phyloP scores from a whole-genome alignment of 129 eudicot species.

The Tagetes erecta region DNA sequence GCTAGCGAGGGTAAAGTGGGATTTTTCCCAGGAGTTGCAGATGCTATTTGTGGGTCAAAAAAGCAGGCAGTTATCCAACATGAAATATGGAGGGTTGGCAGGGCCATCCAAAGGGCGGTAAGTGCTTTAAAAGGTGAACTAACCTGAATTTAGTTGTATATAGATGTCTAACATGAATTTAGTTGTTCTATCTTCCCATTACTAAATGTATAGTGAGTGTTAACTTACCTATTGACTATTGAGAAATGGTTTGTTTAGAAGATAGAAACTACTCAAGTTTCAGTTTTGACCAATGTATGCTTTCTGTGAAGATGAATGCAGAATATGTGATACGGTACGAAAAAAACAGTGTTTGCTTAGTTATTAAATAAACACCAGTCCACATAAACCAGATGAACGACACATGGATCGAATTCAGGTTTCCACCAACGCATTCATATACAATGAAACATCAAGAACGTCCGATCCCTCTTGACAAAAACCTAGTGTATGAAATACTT shows the following conservation, averaged over 20 bases:
- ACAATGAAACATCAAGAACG: too few relatives aligned
- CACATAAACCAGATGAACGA: background rate
- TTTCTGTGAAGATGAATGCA: background rate
- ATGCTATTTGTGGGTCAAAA: slow-evolving; percentile 47
- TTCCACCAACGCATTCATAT: background rate
- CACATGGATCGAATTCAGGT: background rate
- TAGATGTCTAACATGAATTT: slow-evolving; percentile 26
- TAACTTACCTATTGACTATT: slow-evolving; percentile 1
- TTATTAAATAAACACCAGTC: background rate
- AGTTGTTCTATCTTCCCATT: slow-evolving; percentile 13
- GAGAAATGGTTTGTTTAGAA: background rate
- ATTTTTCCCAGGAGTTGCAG: slow-evolving; percentile 69
- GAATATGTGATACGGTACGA: background rate
- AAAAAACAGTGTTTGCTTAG: background rate
- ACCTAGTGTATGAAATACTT: too few relatives aligned
- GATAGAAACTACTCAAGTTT: slow-evolving; percentile 6
- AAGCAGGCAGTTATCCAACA: slow-evolving; percentile 52
- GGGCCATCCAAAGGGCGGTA: slow-evolving; percentile 86
- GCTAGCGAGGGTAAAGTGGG: slow-evolving; percentile 42
- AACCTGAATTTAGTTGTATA: slow-evolving; percentile 28
- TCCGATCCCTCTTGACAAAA: background rate
- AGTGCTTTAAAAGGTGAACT: slow-evolving; percentile 58
- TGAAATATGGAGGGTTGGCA: slow-evolving; percentile 86
- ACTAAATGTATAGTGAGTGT: slow-evolving; percentile 14
- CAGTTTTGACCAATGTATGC: background rate